These are phyloP conservation scores for Dillenia suffruticosa DNA, from an alignment of 164 flowering plant species.

Conservation along the genomic window DNA sequence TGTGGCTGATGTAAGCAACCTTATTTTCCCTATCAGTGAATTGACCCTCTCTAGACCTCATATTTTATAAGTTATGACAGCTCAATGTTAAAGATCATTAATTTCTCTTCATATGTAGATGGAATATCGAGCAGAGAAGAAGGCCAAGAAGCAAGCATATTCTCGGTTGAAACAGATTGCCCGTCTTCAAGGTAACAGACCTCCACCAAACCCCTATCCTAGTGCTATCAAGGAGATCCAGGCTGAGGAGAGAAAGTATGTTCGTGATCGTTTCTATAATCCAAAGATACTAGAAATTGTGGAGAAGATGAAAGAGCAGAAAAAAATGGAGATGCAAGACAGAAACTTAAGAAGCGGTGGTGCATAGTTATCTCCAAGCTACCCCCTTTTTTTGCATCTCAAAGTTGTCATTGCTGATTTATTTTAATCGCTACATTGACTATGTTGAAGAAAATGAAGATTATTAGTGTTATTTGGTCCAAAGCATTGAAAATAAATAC, in stretches of 20 bases:
- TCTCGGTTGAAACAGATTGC: conserved; percentile 67
- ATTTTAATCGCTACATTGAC: too few species aligned
- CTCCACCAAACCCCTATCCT: conserved; percentile 85
- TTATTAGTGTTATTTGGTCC: too few species aligned
- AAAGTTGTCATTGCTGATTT: too few species aligned
- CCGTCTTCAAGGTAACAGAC: conserved; percentile 59
- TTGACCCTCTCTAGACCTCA: too few species aligned
- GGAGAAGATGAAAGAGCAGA: conserved; percentile 52
- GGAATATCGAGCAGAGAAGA: conserved; percentile 85
- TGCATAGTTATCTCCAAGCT: not conserved
- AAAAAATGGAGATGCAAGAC: conserved; percentile 25
- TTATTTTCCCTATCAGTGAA: not conserved
- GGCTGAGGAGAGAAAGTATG: conserved; percentile 68
- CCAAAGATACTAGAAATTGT: conserved; percentile 37
- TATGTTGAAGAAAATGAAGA: too few species aligned
- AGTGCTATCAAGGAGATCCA: conserved; percentile 79
- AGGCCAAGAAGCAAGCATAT: conserved; percentile 72
- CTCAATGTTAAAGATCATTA: too few species aligned
- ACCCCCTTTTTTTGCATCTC: too few species aligned
- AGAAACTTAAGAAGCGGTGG: conserved; percentile 25
- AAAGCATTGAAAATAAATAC: too few species aligned
- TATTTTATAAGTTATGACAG: too few species aligned
- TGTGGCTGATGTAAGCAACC: conserved; percentile 69
- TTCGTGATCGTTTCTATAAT: conserved; percentile 50
- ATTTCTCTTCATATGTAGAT: conserved; percentile 31